A percentile compares a stretch with the other conserved stretches of the same genome.
phyloP scores from a whole-genome alignment of 495 filamentous ascomycete species.

The Hypoxylon crocopeplum region DNA sequence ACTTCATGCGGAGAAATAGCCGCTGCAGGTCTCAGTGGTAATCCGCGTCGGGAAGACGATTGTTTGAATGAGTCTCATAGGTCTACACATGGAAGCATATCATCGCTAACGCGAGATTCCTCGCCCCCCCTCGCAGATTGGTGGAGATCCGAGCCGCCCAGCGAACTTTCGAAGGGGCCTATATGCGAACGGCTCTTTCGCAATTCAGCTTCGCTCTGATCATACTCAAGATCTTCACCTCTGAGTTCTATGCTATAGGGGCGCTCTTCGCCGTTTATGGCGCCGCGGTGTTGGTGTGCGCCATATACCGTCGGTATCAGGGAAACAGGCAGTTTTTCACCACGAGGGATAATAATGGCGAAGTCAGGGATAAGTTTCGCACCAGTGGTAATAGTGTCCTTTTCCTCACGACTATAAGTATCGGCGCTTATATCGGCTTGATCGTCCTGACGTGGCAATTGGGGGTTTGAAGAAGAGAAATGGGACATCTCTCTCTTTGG shows the following conservation, averaged over 20 bases:
- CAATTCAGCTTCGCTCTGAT: constrained; percentile 96
- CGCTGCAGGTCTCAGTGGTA: constrained; percentile 18
- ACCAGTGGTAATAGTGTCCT: constrained; percentile 86
- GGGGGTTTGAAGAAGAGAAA: constrained; percentile 25
- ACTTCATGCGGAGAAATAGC: background rate
- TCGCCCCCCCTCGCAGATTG: constrained; percentile 54
- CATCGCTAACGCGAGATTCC: constrained; percentile 13
- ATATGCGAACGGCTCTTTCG: constrained; percentile 89
- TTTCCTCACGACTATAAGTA: constrained; percentile 80
- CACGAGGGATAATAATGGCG: constrained; percentile 65
- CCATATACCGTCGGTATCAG: constrained; percentile 81
- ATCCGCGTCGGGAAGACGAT: background rate
- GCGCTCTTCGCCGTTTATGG: constrained; percentile 93
- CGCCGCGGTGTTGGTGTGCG: constrained; percentile 78
- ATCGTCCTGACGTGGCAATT: constrained; percentile 75
- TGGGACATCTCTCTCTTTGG: too few species aligned
- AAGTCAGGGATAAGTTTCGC: constrained; percentile 74
- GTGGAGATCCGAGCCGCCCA: constrained; percentile 94
- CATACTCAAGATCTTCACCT: constrained; percentile 94
- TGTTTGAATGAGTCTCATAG: constrained; percentile 3
- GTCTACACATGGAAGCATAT: background rate
- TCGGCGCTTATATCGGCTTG: constrained; percentile 81
- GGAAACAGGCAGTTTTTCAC: constrained; percentile 95
- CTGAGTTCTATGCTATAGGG: constrained; percentile 92
- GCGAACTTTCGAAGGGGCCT: constrained; percentile 96